Evolutionary conservation across 2,329 filamentous ascomycete genomes (phyloP).

Genomic region (Colletotrichum echinochloae): DNA sequence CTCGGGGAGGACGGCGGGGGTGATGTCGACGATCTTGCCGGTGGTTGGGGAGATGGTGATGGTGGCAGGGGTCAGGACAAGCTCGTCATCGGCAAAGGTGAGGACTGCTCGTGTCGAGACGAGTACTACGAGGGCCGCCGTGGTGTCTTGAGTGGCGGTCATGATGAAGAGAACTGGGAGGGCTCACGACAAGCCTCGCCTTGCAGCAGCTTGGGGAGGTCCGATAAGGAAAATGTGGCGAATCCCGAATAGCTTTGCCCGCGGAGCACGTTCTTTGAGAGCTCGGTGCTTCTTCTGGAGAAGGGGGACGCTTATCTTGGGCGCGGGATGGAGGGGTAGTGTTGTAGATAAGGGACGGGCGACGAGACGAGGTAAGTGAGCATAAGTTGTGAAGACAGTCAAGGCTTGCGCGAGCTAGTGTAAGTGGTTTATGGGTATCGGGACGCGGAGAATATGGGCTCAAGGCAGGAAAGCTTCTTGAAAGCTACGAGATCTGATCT

Average conservation of each 20-base stretch:
- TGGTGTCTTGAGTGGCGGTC: conserved; percentile 47
- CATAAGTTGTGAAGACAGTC: neutral
- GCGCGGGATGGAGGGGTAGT: conserved; percentile 26
- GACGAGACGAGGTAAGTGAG: neutral
- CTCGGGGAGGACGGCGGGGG: conserved; percentile 78
- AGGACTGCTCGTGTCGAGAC: conserved; percentile 87
- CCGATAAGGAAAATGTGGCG: conserved; percentile 12
- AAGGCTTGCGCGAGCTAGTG: neutral
- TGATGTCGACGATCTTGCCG: conserved; percentile 86
- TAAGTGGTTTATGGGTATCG: conserved; percentile 3
- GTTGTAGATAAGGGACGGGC: conserved; percentile 9
- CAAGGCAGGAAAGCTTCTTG: neutral
- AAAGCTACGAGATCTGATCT: neutral
- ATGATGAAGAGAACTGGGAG: conserved; percentile 43
- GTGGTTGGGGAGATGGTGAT: conserved; percentile 81
- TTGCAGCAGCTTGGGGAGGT: conserved; percentile 17
- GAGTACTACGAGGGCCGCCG: conserved; percentile 73
- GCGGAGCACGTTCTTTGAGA: conserved; percentile 8
- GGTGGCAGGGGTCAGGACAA: conserved; percentile 81
- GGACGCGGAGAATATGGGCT: neutral
- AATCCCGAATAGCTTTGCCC: conserved; percentile 16
- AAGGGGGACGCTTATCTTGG: conserved; percentile 30
- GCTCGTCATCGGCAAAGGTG: conserved; percentile 72
- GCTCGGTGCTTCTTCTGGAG: neutral
- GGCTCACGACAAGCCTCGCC: conserved; percentile 14